A percentile compares a stretch with the other conserved stretches of the same genome.
Evolutionary conservation across 345 rosid species (phyloP).

Genomic region (Aethionema arabicum): DNA sequence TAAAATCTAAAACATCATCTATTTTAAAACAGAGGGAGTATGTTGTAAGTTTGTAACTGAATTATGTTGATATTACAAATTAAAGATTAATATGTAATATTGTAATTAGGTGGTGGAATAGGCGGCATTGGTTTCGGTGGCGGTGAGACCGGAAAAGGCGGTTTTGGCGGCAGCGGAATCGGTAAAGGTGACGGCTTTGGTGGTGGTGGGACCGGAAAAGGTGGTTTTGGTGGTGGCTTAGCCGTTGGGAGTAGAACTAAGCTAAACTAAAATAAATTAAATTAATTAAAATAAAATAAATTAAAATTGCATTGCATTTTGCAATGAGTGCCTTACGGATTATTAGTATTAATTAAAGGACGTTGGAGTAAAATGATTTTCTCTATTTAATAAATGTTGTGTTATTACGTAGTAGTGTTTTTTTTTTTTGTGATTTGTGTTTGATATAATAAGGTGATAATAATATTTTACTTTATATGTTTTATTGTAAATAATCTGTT

Average conservation of each 20-base stretch:
- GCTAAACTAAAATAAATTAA: too few species aligned
- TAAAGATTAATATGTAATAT: too few species aligned
- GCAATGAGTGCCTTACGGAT: neutral
- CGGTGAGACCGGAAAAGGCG: neutral
- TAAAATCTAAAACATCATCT: too few species aligned
- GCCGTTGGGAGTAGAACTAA: neutral
- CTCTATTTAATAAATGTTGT: too few species aligned
- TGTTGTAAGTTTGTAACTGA: too few species aligned
- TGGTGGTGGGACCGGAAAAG: neutral
- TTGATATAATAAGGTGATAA: too few species aligned
- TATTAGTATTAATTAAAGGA: neutral
- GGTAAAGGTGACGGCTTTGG: slow-evolving; percentile 6
- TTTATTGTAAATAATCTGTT: too few species aligned
- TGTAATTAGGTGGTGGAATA: neutral
- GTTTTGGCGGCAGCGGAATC: slow-evolving; percentile 5
- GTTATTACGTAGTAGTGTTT: too few species aligned
- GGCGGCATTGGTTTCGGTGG: slow-evolving; percentile 4
- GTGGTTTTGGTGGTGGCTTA: slow-evolving; percentile 20
- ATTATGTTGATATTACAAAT: too few species aligned
- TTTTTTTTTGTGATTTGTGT: too few species aligned
- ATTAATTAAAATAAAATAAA: neutral
- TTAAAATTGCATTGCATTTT: neutral
- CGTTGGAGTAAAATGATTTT: neutral
- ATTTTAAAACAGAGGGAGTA: too few species aligned
- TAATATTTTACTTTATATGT: too few species aligned